Base-by-base conservation (phyloP, 768 basidiomycete species). In the Neoboletus subvelutipes region DNA sequence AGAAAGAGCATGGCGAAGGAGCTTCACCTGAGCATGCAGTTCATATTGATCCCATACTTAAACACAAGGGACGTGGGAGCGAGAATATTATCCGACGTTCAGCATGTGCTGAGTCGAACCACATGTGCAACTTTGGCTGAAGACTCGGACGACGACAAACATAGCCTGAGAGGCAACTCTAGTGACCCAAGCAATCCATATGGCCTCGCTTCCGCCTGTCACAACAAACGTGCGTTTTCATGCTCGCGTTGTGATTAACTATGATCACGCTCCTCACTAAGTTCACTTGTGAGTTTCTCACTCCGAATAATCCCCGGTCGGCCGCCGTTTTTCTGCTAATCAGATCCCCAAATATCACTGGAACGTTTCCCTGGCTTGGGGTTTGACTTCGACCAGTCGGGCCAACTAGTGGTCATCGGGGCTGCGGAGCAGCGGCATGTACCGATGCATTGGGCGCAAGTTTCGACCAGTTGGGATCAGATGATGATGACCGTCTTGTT, bases 1-100 rank as follows among this genome's bases (percentile, higher is more conserved):
- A 36, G 52, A 6, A 71, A n/a, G 22, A 66, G 26, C 64, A 67
- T 65, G 18, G 17, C 7, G 18, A 17, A 47, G 4, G 34, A 29
- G 4, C 42, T 42, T 54, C 24, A 20, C 37, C 10, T 0, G 4
- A 9, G 24, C 13, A 2, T 41, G 29, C 3, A 31, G 17, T 9
- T 5, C 48, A 17, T 36, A 39, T 24, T 22, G 12, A 22, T 33
- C 10, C 4, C 29, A n/a, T 63, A 36, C 34, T 56, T 49, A 61
- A n/a, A 22, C 13, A 17, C 13, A 12, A 0, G 11, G 9, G 47
- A 39, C 46, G 34, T 50, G 43, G 18, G 57, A 36, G 22, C 18
- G 18, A 20, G 29, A 10, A n/a, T 5, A n/a, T n/a, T n/a, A n/a
- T 4, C 8, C 12, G 7, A 29, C 37, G 43, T 18, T 11, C 22